Evolutionary conservation across 2,329 filamentous ascomycete species (phyloP).

Genomic region (Harringtonia lauricola): DNA sequence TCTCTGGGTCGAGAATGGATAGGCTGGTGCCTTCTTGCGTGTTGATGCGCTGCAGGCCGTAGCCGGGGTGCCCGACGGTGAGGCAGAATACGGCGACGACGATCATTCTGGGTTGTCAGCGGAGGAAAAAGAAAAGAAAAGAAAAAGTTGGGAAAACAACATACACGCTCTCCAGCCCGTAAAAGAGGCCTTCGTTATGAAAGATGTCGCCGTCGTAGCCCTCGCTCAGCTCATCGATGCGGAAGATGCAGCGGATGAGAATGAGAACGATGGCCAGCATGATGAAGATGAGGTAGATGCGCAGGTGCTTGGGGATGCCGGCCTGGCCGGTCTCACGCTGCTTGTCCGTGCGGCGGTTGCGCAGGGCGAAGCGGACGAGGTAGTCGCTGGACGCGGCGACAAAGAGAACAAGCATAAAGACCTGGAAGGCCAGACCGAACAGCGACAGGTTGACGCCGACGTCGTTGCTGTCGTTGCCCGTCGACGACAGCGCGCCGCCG

Average conservation of each 20-base stretch:
- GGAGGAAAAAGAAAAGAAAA: neutral
- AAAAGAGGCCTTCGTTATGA: conserved; percentile 37
- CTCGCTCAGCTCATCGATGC: conserved; percentile 52
- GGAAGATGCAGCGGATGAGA: conserved; percentile 42
- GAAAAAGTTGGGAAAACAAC: neutral
- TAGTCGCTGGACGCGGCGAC: conserved; percentile 36
- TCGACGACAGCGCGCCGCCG: conserved; percentile 39
- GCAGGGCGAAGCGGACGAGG: conserved; percentile 26
- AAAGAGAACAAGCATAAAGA: conserved; percentile 43
- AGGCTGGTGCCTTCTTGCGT: neutral
- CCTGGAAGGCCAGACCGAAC: conserved; percentile 47
- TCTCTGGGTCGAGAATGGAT: neutral
- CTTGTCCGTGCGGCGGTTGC: neutral
- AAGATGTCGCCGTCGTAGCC: conserved; percentile 49
- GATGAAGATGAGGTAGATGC: conserved; percentile 39
- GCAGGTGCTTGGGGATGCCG: neutral
- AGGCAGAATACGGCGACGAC: conserved; percentile 10
- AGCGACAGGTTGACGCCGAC: conserved; percentile 37
- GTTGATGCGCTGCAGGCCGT: conserved; percentile 4
- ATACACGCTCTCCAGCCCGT: conserved; percentile 40
- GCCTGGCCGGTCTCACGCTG: neutral
- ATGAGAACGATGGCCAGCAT: conserved; percentile 45
- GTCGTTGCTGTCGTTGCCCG: conserved; percentile 31
- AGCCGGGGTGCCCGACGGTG: conserved; percentile 10
- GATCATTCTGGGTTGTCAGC: conserved; percentile 7